These are phyloP conservation scores for Coniochaeta hoffmannii DNA, from an alignment of 2,329 filamentous ascomycete species.

Conservation along the genomic window DNA sequence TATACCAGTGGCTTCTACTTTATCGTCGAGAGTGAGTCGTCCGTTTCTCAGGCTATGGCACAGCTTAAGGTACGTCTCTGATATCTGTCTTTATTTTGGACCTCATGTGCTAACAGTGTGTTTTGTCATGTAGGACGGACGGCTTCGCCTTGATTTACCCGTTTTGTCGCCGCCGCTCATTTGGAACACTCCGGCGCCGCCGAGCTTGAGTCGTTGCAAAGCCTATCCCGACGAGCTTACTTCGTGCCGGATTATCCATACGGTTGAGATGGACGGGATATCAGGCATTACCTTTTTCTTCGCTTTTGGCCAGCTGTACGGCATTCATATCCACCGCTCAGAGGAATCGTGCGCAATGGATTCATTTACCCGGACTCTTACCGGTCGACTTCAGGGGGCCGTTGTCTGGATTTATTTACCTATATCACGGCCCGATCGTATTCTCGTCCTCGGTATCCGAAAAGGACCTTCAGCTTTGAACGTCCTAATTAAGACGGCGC, in stretches of 20 bases:
- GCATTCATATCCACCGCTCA: slow-evolving; percentile 3
- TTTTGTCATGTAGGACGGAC: background rate
- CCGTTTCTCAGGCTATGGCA: background rate
- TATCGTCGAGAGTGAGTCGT: background rate
- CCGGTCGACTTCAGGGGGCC: background rate
- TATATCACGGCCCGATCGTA: background rate
- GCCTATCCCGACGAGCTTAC: background rate
- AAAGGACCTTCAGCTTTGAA: background rate
- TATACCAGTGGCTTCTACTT: slow-evolving; percentile 1
- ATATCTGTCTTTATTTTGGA: background rate
- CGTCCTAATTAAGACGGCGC: background rate
- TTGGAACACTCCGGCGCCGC: slow-evolving; percentile 8
- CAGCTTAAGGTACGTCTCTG: background rate
- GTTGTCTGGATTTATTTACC: background rate
- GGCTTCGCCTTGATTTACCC: background rate
- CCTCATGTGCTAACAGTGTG: background rate
- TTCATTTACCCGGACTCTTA: background rate
- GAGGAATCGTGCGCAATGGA: background rate
- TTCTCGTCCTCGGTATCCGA: background rate
- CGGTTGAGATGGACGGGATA: background rate
- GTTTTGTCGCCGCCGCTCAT: background rate
- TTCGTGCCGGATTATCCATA: background rate
- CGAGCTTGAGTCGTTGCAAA: slow-evolving; percentile 4
- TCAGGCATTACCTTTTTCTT: slow-evolving; percentile 8
- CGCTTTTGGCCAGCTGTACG: background rate